Conservation (phyloP, 1,139 yeast species). For the Magnusiomyces sp. region DNA sequence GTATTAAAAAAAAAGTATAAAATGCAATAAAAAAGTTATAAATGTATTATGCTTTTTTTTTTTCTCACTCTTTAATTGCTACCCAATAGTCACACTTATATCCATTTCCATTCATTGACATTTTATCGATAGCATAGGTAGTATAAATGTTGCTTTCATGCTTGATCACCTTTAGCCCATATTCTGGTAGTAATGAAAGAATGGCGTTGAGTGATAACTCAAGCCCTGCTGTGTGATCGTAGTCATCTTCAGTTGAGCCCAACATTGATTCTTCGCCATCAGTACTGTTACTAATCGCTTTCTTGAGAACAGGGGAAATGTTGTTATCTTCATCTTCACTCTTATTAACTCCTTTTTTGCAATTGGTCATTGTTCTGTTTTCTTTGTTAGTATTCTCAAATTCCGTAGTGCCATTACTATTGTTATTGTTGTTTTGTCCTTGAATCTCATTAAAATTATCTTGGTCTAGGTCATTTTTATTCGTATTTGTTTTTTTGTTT, state of each 20-base stretch:
- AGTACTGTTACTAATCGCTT: too few relatives aligned
- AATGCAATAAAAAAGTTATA: too few relatives aligned
- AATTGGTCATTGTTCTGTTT: too few relatives aligned
- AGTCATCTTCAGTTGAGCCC: conserved; percentile 24
- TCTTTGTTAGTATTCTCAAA: too few relatives aligned
- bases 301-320: too few relatives aligned
- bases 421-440: background rate
- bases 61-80: conserved; percentile 28
- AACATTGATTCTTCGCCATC: background rate
- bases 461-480: conserved; percentile 17
- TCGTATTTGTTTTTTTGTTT: background rate
- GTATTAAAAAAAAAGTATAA: too few relatives aligned
- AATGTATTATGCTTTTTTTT: too few relatives aligned
- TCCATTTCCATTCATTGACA: conserved; percentile 47
- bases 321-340: background rate
- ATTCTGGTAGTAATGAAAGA: conserved; percentile 37
- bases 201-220: conserved; percentile 61
- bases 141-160: conserved; percentile 41
- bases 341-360: background rate
- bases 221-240: conserved; percentile 41
- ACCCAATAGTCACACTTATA: conserved; percentile 73
- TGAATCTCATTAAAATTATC: background rate
- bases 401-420: background rate
- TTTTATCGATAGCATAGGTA: conserved; percentile 49
- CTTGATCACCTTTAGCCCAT: conserved; percentile 49